A percentile compares a stretch with the other conserved stretches of the same genome.
Evolutionary conservation across 495 filamentous ascomycete species (phyloP).

Genomic region (Jackrogersella multiformis): DNA sequence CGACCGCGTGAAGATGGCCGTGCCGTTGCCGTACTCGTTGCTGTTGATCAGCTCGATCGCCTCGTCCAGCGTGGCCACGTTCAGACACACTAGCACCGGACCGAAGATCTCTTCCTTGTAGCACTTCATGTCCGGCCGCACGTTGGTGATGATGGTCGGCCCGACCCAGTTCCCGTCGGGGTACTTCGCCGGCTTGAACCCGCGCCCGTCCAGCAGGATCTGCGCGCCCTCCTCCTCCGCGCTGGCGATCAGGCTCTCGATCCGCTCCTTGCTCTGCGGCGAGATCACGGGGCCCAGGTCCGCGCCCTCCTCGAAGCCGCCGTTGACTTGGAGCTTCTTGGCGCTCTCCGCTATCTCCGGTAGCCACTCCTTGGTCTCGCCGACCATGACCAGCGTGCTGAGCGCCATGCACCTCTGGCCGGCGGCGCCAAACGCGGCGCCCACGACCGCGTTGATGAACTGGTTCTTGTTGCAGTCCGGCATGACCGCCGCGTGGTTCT

Average conservation of each 20-base stretch:
- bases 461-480: constrained; percentile 99
- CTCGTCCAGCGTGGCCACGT: constrained; percentile 84
- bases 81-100: constrained; percentile 87
- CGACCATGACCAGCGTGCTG: constrained; percentile 92
- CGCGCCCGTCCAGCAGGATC: constrained; percentile 92
- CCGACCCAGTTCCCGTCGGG: constrained; percentile 96
- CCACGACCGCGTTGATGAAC: constrained; percentile 90
- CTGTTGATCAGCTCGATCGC: constrained; percentile 70
- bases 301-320: constrained; percentile 92
- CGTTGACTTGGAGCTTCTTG: constrained; percentile 88
- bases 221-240: constrained; percentile 94
- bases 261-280: constrained; percentile 88
- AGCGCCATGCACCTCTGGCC: constrained; percentile 98
- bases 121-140: constrained; percentile 90
- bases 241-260: constrained; percentile 86
- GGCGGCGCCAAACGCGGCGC: constrained; percentile 95
- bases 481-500: constrained; percentile 96
- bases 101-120: constrained; percentile 98
- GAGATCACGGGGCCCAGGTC: constrained; percentile 97
- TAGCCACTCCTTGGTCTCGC: constrained; percentile 93
- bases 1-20: constrained; percentile 70
- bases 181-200: constrained; percentile 88
- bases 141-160: constrained; percentile 94
- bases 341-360: constrained; percentile 90
- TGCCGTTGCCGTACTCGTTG: constrained; percentile 74